phyloP scores from a whole-genome alignment of 345 rosid species.

The Garcia nutans region DNA sequence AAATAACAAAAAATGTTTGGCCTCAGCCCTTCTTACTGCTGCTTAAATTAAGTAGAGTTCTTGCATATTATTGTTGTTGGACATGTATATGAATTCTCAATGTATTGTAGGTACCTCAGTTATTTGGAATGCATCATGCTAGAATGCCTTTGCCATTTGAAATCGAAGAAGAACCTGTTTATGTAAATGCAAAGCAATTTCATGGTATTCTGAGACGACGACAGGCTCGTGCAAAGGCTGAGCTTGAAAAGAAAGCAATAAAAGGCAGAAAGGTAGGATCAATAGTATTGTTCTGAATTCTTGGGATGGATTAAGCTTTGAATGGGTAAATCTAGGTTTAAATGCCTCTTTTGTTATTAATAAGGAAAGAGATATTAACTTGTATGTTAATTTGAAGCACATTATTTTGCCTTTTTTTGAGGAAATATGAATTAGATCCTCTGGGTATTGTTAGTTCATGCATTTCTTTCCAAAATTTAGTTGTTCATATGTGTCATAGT shows the following conservation, averaged over 20 bases:
- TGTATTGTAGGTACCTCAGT: slow-evolving; percentile 36
- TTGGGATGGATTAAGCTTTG: background rate
- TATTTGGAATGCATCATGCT: slow-evolving; percentile 49
- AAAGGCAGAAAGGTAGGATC: slow-evolving; percentile 59
- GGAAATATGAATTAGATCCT: background rate
- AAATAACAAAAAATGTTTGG: too few relatives aligned
- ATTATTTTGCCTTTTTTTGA: background rate
- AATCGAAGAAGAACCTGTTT: slow-evolving; percentile 73
- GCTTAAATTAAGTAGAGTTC: background rate
- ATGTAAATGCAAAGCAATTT: slow-evolving; percentile 73
- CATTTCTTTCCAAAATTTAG: background rate
- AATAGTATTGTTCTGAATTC: background rate
- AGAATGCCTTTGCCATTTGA: slow-evolving; percentile 71
- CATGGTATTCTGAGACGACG: slow-evolving; percentile 69
- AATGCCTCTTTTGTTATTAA: background rate
- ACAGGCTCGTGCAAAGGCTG: slow-evolving; percentile 68
- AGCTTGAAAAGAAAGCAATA: slow-evolving; percentile 53
- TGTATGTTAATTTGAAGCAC: background rate
- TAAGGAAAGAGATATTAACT: background rate
- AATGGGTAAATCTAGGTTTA: background rate
- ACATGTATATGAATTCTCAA: slow-evolving; percentile 1
- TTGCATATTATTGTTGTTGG: background rate
- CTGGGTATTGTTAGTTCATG: background rate
- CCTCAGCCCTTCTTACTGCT: too few relatives aligned
- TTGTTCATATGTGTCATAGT: background rate